Evolutionary conservation across 371 early-diverging fungal genomes (phyloP), one percentile per base, ranked within the genome.

Genomic region (Mortierella sp.): DNA sequence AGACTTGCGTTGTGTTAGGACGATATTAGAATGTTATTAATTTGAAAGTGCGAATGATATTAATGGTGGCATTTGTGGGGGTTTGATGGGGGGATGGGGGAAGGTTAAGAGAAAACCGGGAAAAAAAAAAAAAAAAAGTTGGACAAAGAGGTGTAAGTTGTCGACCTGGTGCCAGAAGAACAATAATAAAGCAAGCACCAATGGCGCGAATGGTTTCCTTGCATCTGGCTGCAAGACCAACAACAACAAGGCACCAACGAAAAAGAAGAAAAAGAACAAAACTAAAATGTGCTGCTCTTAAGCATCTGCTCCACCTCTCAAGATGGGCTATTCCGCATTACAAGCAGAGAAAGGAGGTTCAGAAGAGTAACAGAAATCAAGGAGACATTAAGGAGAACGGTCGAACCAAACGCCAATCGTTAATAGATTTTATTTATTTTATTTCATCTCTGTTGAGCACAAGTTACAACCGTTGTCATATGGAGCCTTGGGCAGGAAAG

Each of bases 291-390:
- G 55, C 1, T 33, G 38, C 58, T 67, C 60, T 45, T 45, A 45
- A 45, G 19, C 38, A 33, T 50, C 24, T 43, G 45, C 21, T 33
- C 11, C 28, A 43, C 22, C 28, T 28, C 28, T 41, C 22, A 15
- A 53, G 50, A 7, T 55, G n/a, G 24, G 36, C 4, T 58, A 40
- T 59, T 59, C 45, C 60, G 59, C 48, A 21, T 59, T 45, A 59
- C 15, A n/a, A 22, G 36, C 3, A 33, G 40, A 47, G 22, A 53
- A 65, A 77, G 65, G 77, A 69, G 64, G 72, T 22, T 11, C 63
- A 32, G 55, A 61, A 77, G 69, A 60, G 77, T 77, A 77, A 77
- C 72, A 77, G 77, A 77, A 77, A 64, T 77, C 57, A 77, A 69
- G 77, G 77, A 72, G 72, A 55, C 57, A 55, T 41, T n/a, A 48